A percentile compares a stretch with the other conserved stretches of the same genome.
phyloP scores from a whole-genome alignment of 371 early-diverging fungal genomes.

The Syncephalis plumigaleata region DNA sequence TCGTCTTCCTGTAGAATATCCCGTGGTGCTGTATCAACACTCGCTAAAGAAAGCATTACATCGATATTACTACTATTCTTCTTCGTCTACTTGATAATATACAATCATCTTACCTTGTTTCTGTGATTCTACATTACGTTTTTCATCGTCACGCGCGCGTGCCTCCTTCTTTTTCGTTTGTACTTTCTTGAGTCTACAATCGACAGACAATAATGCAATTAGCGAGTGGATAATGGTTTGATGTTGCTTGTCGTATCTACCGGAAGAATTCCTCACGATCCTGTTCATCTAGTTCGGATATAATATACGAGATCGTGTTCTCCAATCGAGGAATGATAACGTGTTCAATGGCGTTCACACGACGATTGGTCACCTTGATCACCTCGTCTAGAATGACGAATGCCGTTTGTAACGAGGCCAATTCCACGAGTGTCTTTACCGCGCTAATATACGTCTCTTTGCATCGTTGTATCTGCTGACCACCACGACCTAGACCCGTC shows the following conservation, averaged over 20 bases:
- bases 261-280: constrained; percentile 99
- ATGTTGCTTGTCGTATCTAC: constrained; percentile 11
- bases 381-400: constrained; percentile 97
- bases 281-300: constrained; percentile 97
- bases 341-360: constrained; percentile 99
- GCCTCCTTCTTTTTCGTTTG: constrained; percentile 94
- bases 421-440: constrained; percentile 84
- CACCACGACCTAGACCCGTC: constrained; percentile 94
- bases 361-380: constrained; percentile 96
- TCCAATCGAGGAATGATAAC: constrained; percentile 97
- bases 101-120: constrained; percentile 6
- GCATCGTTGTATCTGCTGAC: constrained; percentile 89
- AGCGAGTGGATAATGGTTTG: not conserved
- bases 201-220: not conserved
- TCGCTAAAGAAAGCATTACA: too few relatives aligned
- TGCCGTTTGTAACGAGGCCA: constrained; percentile 85
- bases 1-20: constrained; percentile 25
- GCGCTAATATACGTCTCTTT: constrained; percentile 89
- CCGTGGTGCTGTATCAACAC: constrained; percentile 20
- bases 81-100: not conserved
- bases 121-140: not conserved
- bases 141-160: constrained; percentile 24
- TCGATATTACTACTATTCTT: too few relatives aligned
- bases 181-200: constrained; percentile 77
- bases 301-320: constrained; percentile 96